Base-by-base conservation (phyloP, 163 green algal species). In the Picocystis sp. region DNA sequence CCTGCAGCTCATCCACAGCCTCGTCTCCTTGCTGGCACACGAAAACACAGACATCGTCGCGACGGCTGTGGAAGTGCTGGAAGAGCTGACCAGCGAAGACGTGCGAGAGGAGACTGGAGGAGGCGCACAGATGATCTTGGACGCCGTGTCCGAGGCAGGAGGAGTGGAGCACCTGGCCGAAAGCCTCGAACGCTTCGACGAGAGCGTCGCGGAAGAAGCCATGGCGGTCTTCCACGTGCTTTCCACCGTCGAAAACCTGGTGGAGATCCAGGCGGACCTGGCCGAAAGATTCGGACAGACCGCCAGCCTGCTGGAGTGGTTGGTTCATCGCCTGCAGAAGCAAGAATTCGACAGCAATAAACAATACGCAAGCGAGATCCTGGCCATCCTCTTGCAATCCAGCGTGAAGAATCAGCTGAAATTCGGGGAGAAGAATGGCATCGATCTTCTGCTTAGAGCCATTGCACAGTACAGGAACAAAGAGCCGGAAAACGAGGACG, bases 31-130 rank as follows among this genome's bases (percentile, higher is more conserved):
- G 24, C 56, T 76, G 8, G 38, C 47, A 8, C 89, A 98, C 67
- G 87, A 97, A 45, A 98, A 98, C 67, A 71, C 60, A 3, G 89
- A 98, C 71, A 85, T 98, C 43, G 83, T 76, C 1, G 72, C 67
- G 2, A 80, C 81, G 53, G 77, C 73, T 0, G 60, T 94, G 11
- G 76, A 87, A 56, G 67, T 96, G 9, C 61, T 98, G 35, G 47
- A 64, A 44, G 83, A 95, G 56, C 71, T 97, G 29, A 95, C 83
- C 3, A 85, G 89, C 12, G 68, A 61, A 19, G 85, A 89, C 69
- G 76, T 55, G 47, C 50, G 78, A 14, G 75, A 81, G 55, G 72
- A 81, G 23, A 45, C 49, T 42, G 69, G 81, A 90, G 51, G 75
- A 87, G 47, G 88, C 55, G 76, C 71, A n/a, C 19, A 43, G 0